Percentiles rank a stretch among this genome's conserved stretches.
These are phyloP conservation scores for Juglanconis oblonga DNA, from an alignment of 2,329 filamentous ascomycete species.

Conservation along the genomic window DNA sequence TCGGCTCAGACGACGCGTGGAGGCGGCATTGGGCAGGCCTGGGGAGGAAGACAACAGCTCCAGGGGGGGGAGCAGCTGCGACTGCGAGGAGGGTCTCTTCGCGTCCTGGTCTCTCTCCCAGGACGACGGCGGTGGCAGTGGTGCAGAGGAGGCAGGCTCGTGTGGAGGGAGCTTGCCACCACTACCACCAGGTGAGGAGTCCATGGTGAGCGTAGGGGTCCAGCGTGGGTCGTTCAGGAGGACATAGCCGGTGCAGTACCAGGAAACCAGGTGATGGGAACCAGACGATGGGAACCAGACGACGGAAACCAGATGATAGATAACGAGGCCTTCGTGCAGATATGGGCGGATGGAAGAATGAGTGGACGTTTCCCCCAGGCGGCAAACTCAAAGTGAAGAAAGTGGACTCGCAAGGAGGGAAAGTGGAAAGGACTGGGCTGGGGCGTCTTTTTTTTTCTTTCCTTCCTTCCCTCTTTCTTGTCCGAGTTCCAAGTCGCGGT, in stretches of 20 bases:
- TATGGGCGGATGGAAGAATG: background rate
- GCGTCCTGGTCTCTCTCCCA: slow-evolving; percentile 20
- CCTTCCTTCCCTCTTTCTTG: background rate
- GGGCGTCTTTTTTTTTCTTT: slow-evolving; percentile 4
- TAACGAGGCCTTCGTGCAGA: background rate
- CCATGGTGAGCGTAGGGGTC: slow-evolving; percentile 9
- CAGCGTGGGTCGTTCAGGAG: background rate
- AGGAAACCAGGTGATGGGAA: background rate
- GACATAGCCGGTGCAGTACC: slow-evolving; percentile 6
- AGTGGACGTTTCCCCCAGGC: slow-evolving; percentile 7
- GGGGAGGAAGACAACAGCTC: slow-evolving; percentile 79
- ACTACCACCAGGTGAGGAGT: slow-evolving; percentile 15
- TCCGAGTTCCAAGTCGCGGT: slow-evolving; percentile 16
- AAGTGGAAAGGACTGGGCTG: slow-evolving; percentile 7
- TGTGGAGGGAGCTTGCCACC: slow-evolving; percentile 5
- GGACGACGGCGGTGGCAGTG: slow-evolving; percentile 35
- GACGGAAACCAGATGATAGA: background rate
- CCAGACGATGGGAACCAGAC: background rate
- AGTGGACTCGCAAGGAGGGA: background rate
- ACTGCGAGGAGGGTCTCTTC: slow-evolving; percentile 54
- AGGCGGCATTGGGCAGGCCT: slow-evolving; percentile 59
- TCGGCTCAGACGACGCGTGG: slow-evolving; percentile 61
- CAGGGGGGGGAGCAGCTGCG: slow-evolving; percentile 73
- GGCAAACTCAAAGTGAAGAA: slow-evolving; percentile 5
- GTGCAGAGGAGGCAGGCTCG: slow-evolving; percentile 12